A percentile compares a stretch with the other conserved stretches of the same genome.
Evolutionary conservation across 176 grass and related monocot genomes (phyloP).

Genomic region (Alopecurus myosuroides): DNA sequence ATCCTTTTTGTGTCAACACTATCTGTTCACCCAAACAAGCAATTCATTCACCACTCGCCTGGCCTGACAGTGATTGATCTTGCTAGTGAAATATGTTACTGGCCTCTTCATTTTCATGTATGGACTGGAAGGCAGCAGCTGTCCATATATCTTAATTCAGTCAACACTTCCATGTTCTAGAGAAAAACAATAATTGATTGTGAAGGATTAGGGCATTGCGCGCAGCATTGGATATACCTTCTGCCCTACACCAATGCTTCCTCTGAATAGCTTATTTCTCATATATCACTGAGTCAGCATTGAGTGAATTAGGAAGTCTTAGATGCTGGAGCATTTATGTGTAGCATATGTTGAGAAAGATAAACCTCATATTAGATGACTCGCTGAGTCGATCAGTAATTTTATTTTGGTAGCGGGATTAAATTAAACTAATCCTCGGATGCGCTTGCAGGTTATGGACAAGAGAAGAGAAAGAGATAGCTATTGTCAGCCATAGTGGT

Average conservation of each 20-base stretch:
- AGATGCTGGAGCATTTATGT: background rate
- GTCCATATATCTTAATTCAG: background rate
- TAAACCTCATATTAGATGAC: background rate
- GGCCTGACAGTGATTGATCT: background rate
- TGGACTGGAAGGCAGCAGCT: background rate
- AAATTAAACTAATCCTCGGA: background rate
- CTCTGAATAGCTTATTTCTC: background rate
- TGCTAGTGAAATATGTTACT: background rate
- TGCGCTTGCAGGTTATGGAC: constrained; percentile 81
- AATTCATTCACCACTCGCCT: background rate
- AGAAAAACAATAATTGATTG: background rate
- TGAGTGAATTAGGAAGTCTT: background rate
- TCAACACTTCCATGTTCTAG: background rate
- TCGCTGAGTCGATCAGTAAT: background rate
- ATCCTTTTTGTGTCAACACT: background rate
- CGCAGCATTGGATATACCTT: background rate
- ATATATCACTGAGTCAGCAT: background rate
- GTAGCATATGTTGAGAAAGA: background rate
- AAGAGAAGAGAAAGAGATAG: constrained; percentile 86
- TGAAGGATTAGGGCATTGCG: background rate
- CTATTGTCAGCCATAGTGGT: constrained; percentile 76
- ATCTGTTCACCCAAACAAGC: background rate
- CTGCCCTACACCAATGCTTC: background rate
- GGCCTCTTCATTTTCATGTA: background rate
- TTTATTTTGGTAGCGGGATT: background rate